Conservation (phyloP, 768 basidiomycete genomes). For the Mycena pura region DNA sequence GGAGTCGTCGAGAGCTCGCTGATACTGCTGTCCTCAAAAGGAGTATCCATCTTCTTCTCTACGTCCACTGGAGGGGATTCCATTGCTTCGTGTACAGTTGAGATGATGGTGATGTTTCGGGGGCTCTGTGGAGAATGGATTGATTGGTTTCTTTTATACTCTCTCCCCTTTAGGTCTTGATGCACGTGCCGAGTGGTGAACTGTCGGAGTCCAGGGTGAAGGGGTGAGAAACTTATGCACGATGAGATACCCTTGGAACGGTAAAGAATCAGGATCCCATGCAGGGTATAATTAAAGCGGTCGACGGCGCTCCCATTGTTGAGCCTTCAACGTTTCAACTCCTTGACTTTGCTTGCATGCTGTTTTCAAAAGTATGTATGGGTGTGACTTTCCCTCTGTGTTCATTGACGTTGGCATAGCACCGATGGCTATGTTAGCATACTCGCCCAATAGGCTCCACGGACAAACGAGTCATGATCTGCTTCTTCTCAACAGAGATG, state of each 20-base stretch:
- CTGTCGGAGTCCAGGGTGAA: background rate
- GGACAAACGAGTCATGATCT: no score
- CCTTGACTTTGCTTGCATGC: background rate
- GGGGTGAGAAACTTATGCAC: background rate
- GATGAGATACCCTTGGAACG: background rate
- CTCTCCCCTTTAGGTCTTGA: background rate
- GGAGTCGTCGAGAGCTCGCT: conserved; percentile 2
- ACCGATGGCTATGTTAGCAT: no score
- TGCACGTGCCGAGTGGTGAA: background rate
- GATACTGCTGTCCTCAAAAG: background rate
- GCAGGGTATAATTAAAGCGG: background rate
- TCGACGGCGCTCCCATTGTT: background rate
- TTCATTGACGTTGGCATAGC: no score
- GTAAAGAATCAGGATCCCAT: background rate
- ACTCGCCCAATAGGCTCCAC: no score
- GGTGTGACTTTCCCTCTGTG: no score
- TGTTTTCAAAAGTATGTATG: no score
- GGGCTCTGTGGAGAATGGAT: conserved; percentile 4
- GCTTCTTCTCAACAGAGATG: no score
- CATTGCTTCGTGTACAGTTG: background rate
- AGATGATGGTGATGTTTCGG: conserved; percentile 4
- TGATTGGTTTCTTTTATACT: conserved; percentile 4
- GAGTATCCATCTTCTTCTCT: conserved; percentile 8
- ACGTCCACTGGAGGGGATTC: conserved; percentile 4
- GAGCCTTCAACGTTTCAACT: background rate